A percentile compares a stretch with the other conserved stretches of the same genome.
These are phyloP conservation scores for Globisporangium recalcitrans DNA, from an alignment of 352 stramenopile species.

Conservation along the genomic window DNA sequence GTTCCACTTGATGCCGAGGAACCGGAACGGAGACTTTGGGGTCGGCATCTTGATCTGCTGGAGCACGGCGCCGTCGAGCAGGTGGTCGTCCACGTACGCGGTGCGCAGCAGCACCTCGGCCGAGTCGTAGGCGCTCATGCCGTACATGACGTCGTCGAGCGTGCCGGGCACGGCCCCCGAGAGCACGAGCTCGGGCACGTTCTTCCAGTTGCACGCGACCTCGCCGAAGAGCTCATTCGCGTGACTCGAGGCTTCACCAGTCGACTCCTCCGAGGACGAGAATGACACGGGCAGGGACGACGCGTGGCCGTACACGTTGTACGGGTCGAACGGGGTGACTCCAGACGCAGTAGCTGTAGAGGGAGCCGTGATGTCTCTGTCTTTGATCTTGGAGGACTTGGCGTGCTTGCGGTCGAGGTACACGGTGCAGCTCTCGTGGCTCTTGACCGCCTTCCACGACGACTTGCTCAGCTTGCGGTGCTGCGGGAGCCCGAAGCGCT, in stretches of 20 bases:
- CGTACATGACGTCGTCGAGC: constrained; percentile 35
- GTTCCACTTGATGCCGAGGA: constrained; percentile 29
- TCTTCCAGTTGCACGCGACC: constrained; percentile 14
- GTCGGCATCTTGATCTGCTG: constrained; percentile 19
- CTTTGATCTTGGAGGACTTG: constrained; percentile 6
- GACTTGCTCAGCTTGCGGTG: constrained; percentile 9
- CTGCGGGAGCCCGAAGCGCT: constrained; percentile 12
- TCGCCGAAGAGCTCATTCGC: constrained; percentile 7
- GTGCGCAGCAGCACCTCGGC: constrained; percentile 26
- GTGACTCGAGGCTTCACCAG: background rate
- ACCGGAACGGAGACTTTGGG: constrained; percentile 23
- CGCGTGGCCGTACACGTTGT: background rate
- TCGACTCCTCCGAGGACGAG: constrained; percentile 1
- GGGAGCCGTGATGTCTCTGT: background rate
- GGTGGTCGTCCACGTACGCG: constrained; percentile 26
- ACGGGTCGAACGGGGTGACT: background rate
- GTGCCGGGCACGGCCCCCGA: constrained; percentile 25
- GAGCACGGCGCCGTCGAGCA: constrained; percentile 25
- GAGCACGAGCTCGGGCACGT: constrained; percentile 14
- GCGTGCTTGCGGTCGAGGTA: constrained; percentile 7
- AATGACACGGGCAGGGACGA: constrained; percentile 2
- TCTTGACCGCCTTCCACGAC: constrained; percentile 20
- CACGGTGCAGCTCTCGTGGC: constrained; percentile 13
- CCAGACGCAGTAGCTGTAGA: background rate
- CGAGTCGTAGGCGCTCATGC: constrained; percentile 24